Conservation (phyloP, 2,329 filamentous ascomycete genomes). For the Colletotrichum costaricense region DNA sequence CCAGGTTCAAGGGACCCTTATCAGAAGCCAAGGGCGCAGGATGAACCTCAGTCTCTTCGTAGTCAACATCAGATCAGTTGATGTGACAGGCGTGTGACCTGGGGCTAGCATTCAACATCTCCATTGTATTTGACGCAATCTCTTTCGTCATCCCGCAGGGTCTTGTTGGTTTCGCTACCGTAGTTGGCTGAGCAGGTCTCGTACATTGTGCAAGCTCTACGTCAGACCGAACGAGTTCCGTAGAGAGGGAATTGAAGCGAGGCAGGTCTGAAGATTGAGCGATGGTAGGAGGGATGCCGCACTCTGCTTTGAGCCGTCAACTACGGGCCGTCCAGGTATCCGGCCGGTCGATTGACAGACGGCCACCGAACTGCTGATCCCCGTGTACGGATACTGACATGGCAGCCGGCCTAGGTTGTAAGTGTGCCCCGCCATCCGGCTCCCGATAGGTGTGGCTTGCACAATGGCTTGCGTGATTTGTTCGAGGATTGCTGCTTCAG, state of each 20-base stretch:
- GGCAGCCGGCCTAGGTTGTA: background rate
- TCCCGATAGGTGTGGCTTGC: constrained; percentile 30
- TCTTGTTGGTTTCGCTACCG: background rate
- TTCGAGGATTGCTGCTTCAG: constrained; percentile 25
- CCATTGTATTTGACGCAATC: constrained; percentile 16
- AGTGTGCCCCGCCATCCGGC: background rate
- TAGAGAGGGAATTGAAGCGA: background rate
- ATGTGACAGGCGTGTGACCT: background rate
- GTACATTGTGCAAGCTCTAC: background rate
- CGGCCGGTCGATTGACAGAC: background rate
- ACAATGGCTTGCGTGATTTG: constrained; percentile 31
- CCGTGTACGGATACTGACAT: background rate
- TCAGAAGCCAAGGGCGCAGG: constrained; percentile 11
- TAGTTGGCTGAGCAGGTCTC: background rate
- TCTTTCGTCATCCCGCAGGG: background rate
- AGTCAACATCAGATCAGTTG: constrained; percentile 6
- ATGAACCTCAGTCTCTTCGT: background rate
- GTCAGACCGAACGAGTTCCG: background rate
- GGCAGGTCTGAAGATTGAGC: background rate
- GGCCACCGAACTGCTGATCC: background rate
- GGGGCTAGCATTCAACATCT: background rate
- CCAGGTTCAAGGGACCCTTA: constrained; percentile 10
- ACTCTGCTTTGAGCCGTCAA: background rate
- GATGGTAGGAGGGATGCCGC: background rate
- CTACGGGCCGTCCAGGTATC: background rate